Base-by-base conservation (phyloP, 192 early-diverging fungal species). In the Linnemannia hyalina region DNA sequence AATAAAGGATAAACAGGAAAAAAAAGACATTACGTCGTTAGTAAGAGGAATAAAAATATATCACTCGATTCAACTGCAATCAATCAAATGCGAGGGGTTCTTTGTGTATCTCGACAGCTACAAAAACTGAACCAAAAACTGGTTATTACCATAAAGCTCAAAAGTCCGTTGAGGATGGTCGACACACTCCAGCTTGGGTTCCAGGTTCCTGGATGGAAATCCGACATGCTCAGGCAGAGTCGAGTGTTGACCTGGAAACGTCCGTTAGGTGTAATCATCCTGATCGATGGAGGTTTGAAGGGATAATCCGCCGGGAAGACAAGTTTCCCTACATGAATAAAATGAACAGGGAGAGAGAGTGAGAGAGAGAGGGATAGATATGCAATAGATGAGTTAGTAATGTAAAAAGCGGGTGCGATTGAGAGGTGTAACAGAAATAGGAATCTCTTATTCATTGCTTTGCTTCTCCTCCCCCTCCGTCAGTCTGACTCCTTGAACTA, bases 151-250 rank as follows among this genome's bases (percentile, higher is more conserved):
- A 99, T 99, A 85, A 99, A 99, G 69, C 95, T 96, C 55, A 99
- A 89, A 75, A 99, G 89, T 16, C 99, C 99, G 70, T 95, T 99
- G 54, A 99, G 89, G 73, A 99, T 99, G 0, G 99, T 99, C 11
- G 97, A 87, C 15, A 99, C 99, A 73, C 95, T 96, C 99, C 99
- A 99, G 70, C 96, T 95, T 9, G 98, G 98, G 81, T 99, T 99
- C 98, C 98, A 99, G 46, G 95, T 90, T 84, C 93, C 93, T 42
- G 95, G 96, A 79, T 97, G 96, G 88, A 98, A 99, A 91, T 99
- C 97, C 80, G 94, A 96, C 98, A 99, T 99, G 80, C 96, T 97
- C 77, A 98, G 90, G 86, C 99, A 99, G 29, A 99, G 93, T 75
- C 95, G 90, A 73, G 95, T 96, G 85, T 99, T 95, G 18, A 94